Conservation (phyloP, 768 basidiomycete genomes). For the Pulveroboletus frians region DNA sequence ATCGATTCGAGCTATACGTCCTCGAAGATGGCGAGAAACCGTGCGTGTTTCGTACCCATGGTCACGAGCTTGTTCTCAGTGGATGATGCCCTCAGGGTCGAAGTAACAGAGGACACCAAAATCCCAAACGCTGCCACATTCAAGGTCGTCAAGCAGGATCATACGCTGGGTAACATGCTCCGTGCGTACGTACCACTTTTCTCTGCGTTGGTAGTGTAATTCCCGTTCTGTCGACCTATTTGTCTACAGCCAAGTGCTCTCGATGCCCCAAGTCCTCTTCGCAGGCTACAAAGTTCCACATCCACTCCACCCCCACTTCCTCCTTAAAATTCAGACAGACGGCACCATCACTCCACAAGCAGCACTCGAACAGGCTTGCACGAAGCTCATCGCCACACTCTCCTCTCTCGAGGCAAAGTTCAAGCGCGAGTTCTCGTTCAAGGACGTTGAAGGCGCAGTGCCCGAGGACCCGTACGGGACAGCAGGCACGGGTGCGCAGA, state of each 20-base stretch:
- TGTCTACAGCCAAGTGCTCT: conserved; percentile 72
- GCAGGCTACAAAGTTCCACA: conserved; percentile 98
- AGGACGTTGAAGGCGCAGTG: conserved; percentile 54
- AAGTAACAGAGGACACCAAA: conserved; percentile 92
- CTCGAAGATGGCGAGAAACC: conserved; percentile 90
- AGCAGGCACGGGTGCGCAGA: conserved; percentile 34
- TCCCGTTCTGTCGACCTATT: conserved; percentile 3
- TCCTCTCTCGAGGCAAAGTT: conserved; percentile 69
- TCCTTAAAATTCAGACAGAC: conserved; percentile 95
- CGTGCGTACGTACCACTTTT: conserved; percentile 61
- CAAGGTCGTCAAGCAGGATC: conserved; percentile 93
- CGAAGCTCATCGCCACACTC: conserved; percentile 69
- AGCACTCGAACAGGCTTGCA: conserved; percentile 79
- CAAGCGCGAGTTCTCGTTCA: conserved; percentile 77
- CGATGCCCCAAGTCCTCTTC: conserved; percentile 84
- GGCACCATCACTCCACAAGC: conserved; percentile 77
- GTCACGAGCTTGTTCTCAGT: not conserved
- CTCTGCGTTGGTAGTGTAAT: conserved; percentile 6
- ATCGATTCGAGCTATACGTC: conserved; percentile 85
- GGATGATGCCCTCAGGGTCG: conserved; percentile 55
- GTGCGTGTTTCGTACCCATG: conserved; percentile 48
- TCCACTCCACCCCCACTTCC: conserved; percentile 89
- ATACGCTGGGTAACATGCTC: conserved; percentile 95
- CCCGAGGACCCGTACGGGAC: conserved; percentile 50
- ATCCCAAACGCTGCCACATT: conserved; percentile 97